A percentile compares a stretch with the other conserved stretches of the same genome.
These are phyloP conservation scores for Perkinsus chesapeaki DNA, from an alignment of 169 alveolate species.

Conservation along the genomic window DNA sequence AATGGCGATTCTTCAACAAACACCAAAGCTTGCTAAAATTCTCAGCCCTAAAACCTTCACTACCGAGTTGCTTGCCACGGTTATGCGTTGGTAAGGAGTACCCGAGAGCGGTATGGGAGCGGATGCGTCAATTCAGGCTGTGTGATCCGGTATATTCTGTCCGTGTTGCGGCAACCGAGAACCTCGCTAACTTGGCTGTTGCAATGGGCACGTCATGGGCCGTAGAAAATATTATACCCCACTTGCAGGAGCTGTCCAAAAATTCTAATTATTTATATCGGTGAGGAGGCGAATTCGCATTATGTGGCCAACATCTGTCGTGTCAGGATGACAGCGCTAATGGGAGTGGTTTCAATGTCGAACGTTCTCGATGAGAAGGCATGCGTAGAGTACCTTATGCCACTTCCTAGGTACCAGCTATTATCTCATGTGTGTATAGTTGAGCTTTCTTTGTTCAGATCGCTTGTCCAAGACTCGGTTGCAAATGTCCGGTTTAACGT, in stretches of 20 bases:
- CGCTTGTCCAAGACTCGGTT: neutral
- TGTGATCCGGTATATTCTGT: neutral
- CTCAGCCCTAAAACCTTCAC: neutral
- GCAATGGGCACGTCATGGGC: neutral
- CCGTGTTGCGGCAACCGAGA: neutral
- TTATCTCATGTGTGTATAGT: no score
- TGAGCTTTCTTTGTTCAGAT: neutral
- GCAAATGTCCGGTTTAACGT: neutral
- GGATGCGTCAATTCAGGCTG: neutral
- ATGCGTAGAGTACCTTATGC: neutral
- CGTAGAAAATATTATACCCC: neutral
- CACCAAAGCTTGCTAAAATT: neutral
- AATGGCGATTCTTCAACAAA: neutral
- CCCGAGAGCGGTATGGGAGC: neutral
- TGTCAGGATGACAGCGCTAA: neutral
- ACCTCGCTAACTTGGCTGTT: neutral
- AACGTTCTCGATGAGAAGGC: neutral
- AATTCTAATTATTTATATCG: neutral
- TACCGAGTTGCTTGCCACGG: neutral
- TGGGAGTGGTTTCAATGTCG: neutral
- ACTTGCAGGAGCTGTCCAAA: neutral
- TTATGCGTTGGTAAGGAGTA: neutral
- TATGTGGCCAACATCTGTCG: neutral
- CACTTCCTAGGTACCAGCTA: neutral
- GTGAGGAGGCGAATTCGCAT: neutral